Base-by-base conservation (phyloP, 768 basidiomycete species). In the Neoboletus brunneissimus region DNA sequence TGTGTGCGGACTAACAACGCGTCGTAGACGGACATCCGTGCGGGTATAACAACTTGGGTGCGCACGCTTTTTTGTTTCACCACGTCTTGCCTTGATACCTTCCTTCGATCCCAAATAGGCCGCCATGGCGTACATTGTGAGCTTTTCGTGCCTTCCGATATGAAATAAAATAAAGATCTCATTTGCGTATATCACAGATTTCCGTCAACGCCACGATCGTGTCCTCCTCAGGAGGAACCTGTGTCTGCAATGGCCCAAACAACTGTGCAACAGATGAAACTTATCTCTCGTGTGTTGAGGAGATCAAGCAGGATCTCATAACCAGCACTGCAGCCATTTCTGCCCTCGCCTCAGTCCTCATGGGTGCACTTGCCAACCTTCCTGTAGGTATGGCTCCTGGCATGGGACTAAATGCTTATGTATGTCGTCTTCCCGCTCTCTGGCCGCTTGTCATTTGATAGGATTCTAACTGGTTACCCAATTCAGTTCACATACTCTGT, bases 331-430 rank as follows among this genome's bases (percentile, higher is more conserved):
- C 91, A 11, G 86, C 88, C 53, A 81, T 91, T 56, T 78, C 88
- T 4, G 83, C 88, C 0, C 79, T 94, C 8, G 72, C 89, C 11
- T 88, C 87, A 18, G 82, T 87, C 68, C 80, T 92, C 56, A 91
- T 94, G 90, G 92, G 92, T 45, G 73, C 86, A 15, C 69, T 92
- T 23, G 92, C 89, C 38, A 94, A 94, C 67, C 76, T 94, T n/a
- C 92, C 92, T 2, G 82, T 94, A n/a, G 90, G 87, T 31, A 81
- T 94, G 72, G 91, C 91, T 2, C 91, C 91, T 22, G 92, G 92
- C 56, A 78, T 94, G 57, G 91, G 91, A 52, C 73, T 92, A 25
- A 90, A 90, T 60, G 88, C 89, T 40, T 91, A 90, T 62, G 89
- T 89, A 68, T 59, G 86, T 74, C 16, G 5, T 52, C 20, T 32